Base-by-base conservation (phyloP, 2,329 filamentous ascomycete species). In the Cercospora berteroae region DNA sequence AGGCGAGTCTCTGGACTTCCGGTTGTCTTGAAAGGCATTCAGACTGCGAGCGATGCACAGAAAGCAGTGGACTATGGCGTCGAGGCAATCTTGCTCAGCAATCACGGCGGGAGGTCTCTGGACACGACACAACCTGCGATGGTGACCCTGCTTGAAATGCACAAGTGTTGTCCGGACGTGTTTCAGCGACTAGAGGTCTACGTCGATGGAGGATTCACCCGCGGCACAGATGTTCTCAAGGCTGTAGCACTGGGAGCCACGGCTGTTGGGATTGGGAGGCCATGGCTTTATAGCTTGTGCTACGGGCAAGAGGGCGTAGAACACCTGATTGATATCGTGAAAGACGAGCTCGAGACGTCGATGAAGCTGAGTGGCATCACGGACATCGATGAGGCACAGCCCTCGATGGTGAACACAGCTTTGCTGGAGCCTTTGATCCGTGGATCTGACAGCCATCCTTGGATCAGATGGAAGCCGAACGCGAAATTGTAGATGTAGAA, bases 321-420 rank as follows among this genome's bases (percentile, higher is more conserved):
- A 36, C 36, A 60, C n/a, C 25, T 62, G 70, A 50, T 55, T 70
- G 80, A 82, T 12, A 74, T 83, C 36, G 74, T 77, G 12, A 75
- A 76, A 5, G 88, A 90, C 67, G 88, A 90, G 75, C 76, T 90
- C 3, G 84, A 87, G 71, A 88, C 85, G 1, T 86, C 87, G 2
- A 90, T 90, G 88, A 83, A 85, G 50, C 82, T 89, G 77, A 84
- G 88, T 67, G 88, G 88, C 3, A 81, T 90, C 42, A 89, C 86
- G 0, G 82, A 85, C 67, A 77, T 90, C 7, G 83, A 85, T 63
- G 82, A 89, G 74, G 82, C n/a, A n/a, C n/a, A n/a, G n/a, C n/a
- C n/a, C n/a, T n/a, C n/a, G n/a, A n/a, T 88, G 74, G 75, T 89
- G 18, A 87, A 88, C 63, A 78, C 77, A 8, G 63, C 69, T 55